phyloP scores from a whole-genome alignment of 441 rosid species.

The Erodium trifolium region DNA sequence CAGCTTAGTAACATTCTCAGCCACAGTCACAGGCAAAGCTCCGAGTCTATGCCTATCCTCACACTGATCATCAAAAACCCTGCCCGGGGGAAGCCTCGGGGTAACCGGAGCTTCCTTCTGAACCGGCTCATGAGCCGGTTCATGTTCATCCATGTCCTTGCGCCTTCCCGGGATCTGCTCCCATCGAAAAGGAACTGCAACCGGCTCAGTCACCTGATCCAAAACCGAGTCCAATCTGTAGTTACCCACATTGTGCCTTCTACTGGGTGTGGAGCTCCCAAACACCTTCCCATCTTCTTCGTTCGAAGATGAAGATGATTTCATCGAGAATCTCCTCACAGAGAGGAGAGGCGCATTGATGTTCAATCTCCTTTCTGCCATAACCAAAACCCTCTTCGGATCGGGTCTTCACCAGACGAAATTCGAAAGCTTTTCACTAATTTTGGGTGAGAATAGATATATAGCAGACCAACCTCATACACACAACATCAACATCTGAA shows the following conservation, averaged over 20 bases:
- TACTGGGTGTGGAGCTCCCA: slow-evolving; percentile 23
- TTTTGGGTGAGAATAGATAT: not conserved
- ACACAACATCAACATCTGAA: not conserved
- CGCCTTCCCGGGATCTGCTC: slow-evolving; percentile 80
- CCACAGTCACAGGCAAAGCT: slow-evolving; percentile 10
- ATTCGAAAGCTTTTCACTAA: not conserved
- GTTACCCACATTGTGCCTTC: slow-evolving; percentile 17
- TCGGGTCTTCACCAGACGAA: slow-evolving; percentile 11
- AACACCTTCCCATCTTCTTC: slow-evolving; percentile 22
- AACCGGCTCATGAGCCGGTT: slow-evolving; percentile 23
- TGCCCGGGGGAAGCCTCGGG: slow-evolving; percentile 36
- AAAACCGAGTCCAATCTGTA: not conserved
- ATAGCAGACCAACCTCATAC: not conserved
- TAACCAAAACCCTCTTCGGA: slow-evolving; percentile 16
- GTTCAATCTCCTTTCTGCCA: slow-evolving; percentile 72
- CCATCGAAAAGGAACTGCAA: slow-evolving; percentile 81
- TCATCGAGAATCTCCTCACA: slow-evolving; percentile 46
- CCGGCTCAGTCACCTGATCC: slow-evolving; percentile 76
- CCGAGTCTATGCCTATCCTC: slow-evolving; percentile 14
- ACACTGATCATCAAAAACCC: slow-evolving; percentile 19
- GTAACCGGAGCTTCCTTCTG: slow-evolving; percentile 21
- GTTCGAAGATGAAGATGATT: slow-evolving; percentile 19
- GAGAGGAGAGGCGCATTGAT: slow-evolving; percentile 72
- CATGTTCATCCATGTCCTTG: slow-evolving; percentile 27
- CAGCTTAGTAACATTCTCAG: slow-evolving; percentile 17